Base-by-base conservation (phyloP, 2,329 filamentous ascomycete species). In the Penicillium digitatum region DNA sequence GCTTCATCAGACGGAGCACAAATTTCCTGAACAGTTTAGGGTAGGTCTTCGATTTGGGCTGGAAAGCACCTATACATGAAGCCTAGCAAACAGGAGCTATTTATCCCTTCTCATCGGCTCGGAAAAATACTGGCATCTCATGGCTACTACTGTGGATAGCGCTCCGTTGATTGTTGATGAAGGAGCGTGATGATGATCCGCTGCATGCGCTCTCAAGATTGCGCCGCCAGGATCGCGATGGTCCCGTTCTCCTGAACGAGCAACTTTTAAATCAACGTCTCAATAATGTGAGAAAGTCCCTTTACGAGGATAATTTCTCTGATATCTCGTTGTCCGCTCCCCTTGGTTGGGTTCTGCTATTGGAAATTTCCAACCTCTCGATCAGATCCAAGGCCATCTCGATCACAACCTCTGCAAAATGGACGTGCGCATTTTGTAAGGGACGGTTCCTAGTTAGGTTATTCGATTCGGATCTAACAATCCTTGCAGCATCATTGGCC, bases 251-350 rank as follows among this genome's bases (percentile, higher is more conserved):
- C 1, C 70, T 76, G 12, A 71, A 76, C 22, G 83, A 85, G 61
- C 79, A 74, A 74, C 60, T 65, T 75, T 7, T 78, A 80, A 35
- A 79, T 81, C 48, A 76, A 78, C 16, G 79, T 82, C 5, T 71
- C 70, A 0, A 69, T 73, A 12, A 68, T 73, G 64, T 58, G 72
- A 14, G 71, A 74, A 35, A 71, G 70, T 18, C 62, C 66, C 0
- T 73, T 72, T 53, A 62, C 63, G 1, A 58, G 54, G 69, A 73
- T 12, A 56, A 65, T 14, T 73, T 67, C 47, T 65, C 67, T 0
- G 54, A 59, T 7, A n/a, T 20, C 24, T 27, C 20, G 11, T n/a
- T 11, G 18, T 14, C 18, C 72, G 72, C 69, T 11, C 70, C 69
- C 9, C 70, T 74, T 31, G 69, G 68, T 31, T 74, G 72, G 72